Percentiles rank a stretch among this genome's conserved stretches.
Evolutionary conservation across 106 monocot genomes (phyloP).

Genomic region (Xerophyta viscosa): DNA sequence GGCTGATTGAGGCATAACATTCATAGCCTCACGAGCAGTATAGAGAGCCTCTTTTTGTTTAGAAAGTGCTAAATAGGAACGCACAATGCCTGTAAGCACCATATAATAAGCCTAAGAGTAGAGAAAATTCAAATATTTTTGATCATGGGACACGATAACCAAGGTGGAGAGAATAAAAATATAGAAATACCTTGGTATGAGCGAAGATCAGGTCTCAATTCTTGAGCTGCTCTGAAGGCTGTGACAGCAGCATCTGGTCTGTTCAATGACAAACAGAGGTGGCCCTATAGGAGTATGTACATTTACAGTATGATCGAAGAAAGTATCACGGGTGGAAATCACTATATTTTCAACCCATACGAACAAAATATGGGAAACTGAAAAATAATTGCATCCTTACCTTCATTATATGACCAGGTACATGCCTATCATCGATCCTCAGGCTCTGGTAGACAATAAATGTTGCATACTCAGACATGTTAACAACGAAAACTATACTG

Average conservation of each 20-base stretch:
- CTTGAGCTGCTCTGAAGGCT: slow-evolving; percentile 90
- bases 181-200: slow-evolving; percentile 76
- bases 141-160: too few relatives aligned
- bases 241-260: slow-evolving; percentile 81
- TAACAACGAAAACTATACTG: slow-evolving; percentile 1
- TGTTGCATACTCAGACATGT: slow-evolving; percentile 5
- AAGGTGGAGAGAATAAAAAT: too few relatives aligned
- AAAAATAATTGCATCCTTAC: slow-evolving; percentile 15
- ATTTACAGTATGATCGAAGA: too few relatives aligned
- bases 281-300: slow-evolving; percentile 34
- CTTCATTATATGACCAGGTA: slow-evolving; percentile 91
- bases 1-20: slow-evolving; percentile 90
- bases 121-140: too few relatives aligned
- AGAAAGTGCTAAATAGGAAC: slow-evolving; percentile 79
- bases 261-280: slow-evolving; percentile 57
- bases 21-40: slow-evolving; percentile 94
- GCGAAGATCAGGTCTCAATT: slow-evolving; percentile 80
- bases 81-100: slow-evolving; percentile 92
- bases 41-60: slow-evolving; percentile 89
- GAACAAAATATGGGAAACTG: slow-evolving; percentile 2
- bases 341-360: neutral
- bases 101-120: too few relatives aligned
- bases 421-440: slow-evolving; percentile 81
- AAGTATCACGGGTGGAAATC: too few relatives aligned
- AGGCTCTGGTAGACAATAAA: slow-evolving; percentile 57